Percentiles rank a stretch among this genome's conserved stretches.
phyloP scores from a whole-genome alignment of 2,329 filamentous ascomycete species.

The Bipolaris gigantea region DNA sequence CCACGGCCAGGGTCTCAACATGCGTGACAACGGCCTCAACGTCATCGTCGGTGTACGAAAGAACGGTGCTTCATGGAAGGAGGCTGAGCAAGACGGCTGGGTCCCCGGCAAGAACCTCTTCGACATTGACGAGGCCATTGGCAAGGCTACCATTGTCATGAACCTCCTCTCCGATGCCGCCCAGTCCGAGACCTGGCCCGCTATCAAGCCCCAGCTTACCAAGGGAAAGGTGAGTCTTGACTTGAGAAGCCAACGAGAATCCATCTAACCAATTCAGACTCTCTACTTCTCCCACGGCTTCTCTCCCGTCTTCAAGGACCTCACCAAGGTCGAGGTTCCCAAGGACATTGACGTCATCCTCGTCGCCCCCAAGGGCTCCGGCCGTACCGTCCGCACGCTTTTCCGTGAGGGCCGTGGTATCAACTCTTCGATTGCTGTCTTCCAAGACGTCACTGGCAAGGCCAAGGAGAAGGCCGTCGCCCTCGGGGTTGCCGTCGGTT shows the following conservation, averaged over 20 bases:
- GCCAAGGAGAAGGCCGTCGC: conserved; percentile 97
- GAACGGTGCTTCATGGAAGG: conserved; percentile 97
- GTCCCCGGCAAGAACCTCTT: conserved; percentile 98
- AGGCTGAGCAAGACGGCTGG: conserved; percentile 96
- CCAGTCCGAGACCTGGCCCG: conserved; percentile 97
- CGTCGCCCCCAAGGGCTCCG: conserved; percentile 97
- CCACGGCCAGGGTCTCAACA: conserved; percentile 98
- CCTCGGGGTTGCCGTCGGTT: conserved; percentile 94
- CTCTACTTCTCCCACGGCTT: conserved; percentile 99
- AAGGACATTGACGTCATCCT: conserved; percentile 98
- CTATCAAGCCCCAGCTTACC: conserved; percentile 95
- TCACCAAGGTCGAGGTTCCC: conserved; percentile 98
- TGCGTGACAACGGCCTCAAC: conserved; percentile 99
- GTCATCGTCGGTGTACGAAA: conserved; percentile 99
- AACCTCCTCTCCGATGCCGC: conserved; percentile 98
- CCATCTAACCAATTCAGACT: conserved; percentile 60
- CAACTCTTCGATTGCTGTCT: conserved; percentile 99
- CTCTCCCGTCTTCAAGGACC: conserved; percentile 99
- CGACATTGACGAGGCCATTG: conserved; percentile 95
- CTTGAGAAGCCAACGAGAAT: conserved; percentile 24
- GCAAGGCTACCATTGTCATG: conserved; percentile 94
- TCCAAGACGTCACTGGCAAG: conserved; percentile 96
- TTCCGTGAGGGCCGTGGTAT: conserved; percentile 99
- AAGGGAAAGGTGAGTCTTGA: conserved; percentile 81
- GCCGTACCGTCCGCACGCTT: conserved; percentile 95